A percentile compares a stretch with the other conserved stretches of the same genome.
Conservation (phyloP, 305 asterid species). For the Solanum aculeatissimum region DNA sequence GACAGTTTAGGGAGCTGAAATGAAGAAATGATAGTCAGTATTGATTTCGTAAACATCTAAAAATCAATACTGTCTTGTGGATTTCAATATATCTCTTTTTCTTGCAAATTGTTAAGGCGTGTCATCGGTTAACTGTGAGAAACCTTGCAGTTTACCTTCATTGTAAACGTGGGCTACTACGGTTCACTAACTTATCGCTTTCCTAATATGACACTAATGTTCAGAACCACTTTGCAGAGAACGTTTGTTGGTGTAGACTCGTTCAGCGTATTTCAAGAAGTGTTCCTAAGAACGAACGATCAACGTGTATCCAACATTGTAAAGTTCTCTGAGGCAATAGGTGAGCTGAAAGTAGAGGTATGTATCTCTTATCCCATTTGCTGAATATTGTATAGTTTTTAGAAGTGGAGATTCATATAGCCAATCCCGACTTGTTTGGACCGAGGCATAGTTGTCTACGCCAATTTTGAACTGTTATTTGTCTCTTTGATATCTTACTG, state of each 20-base stretch:
- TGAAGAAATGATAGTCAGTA: neutral
- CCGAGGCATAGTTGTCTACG: neutral
- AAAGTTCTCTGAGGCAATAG: conserved; percentile 59
- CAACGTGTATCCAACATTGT: conserved; percentile 87
- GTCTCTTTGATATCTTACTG: neutral
- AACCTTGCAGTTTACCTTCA: too few species aligned
- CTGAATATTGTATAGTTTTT: neutral
- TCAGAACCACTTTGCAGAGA: conserved; percentile 34
- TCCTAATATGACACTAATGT: neutral
- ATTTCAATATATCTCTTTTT: neutral
- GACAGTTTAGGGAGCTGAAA: neutral
- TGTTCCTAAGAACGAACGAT: conserved; percentile 57
- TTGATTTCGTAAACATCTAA: neutral
- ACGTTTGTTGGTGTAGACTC: conserved; percentile 90
- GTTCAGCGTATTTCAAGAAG: conserved; percentile 83
- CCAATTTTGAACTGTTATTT: neutral
- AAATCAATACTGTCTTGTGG: neutral
- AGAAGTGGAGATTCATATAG: neutral
- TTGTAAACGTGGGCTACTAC: neutral
- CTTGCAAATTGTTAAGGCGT: neutral
- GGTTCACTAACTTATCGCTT: neutral
- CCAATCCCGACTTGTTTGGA: neutral
- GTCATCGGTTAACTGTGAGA: neutral
- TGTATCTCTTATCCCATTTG: neutral
- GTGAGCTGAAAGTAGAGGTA: conserved; percentile 94